These are phyloP conservation scores for Tremellales sp. DNA, from an alignment of 1,284 basidiomycete genomes.

Conservation along the genomic window DNA sequence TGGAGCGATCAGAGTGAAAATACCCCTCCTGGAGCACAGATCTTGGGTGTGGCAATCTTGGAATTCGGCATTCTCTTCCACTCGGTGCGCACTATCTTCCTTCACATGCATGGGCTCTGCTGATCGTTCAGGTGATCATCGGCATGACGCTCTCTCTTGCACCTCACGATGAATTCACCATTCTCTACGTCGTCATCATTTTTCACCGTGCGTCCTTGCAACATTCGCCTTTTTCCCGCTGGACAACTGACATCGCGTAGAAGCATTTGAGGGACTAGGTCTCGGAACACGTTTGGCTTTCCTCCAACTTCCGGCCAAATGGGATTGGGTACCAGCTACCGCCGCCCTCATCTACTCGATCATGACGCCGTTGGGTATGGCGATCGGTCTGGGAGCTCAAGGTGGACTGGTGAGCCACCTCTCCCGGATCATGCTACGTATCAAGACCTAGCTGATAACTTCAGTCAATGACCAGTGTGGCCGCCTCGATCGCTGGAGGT, in stretches of 20 bases:
- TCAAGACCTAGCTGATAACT: not conserved
- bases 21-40: constrained; percentile 4
- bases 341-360: constrained; percentile 11
- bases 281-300: constrained; percentile 26
- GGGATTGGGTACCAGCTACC: constrained; percentile 9
- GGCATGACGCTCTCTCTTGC: constrained; percentile 44
- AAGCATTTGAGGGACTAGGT: constrained; percentile 27
- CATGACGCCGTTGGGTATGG: constrained; percentile 18
- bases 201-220: constrained; percentile 11
- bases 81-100: no score
- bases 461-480: constrained; percentile 12
- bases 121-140: constrained; percentile 42
- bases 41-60: constrained; percentile 25
- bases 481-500: constrained; percentile 13
- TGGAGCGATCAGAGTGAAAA: constrained; percentile 9
- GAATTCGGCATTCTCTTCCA: constrained; percentile 50
- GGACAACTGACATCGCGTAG: constrained; percentile 7
- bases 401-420: constrained; percentile 1
- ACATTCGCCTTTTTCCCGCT: no score
- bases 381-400: constrained; percentile 13
- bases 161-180: constrained; percentile 46
- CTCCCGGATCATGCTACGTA: not conserved
- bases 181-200: constrained; percentile 51
- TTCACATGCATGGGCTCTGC: not conserved
- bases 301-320: constrained; percentile 9